phyloP scores from a whole-genome alignment of 108 stramenopile genomes.

The Aureococcus anophagefferens region DNA sequence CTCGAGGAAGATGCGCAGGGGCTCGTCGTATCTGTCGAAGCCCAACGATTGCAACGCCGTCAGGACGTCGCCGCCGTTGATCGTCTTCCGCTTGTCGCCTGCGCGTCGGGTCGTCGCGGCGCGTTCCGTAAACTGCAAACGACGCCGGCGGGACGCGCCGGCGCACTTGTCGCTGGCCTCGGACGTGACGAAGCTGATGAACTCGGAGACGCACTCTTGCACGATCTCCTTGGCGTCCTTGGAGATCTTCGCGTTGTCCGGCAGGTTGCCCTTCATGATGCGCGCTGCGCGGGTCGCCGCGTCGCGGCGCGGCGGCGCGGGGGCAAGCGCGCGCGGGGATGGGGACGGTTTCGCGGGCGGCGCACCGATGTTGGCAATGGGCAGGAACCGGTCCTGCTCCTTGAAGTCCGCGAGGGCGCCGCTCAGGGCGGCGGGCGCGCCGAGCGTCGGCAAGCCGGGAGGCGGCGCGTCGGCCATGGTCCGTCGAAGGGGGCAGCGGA shows the following conservation, averaged over 20 bases:
- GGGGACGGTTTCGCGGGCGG: not conserved
- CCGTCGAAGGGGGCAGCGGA: too few relatives aligned
- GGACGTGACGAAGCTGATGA: conserved; percentile 97
- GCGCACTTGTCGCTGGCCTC: conserved; percentile 30
- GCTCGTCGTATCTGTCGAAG: conserved; percentile 98
- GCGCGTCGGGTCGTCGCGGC: conserved; percentile 60
- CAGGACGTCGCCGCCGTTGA: conserved; percentile 97
- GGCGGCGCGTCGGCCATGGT: too few relatives aligned
- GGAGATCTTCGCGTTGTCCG: conserved; percentile 96
- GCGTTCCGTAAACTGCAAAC: too few relatives aligned
- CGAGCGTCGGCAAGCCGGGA: too few relatives aligned
- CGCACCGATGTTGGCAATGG: conserved; percentile 88
- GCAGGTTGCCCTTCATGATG: conserved; percentile 96
- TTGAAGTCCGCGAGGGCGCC: too few relatives aligned
- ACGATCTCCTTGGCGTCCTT: conserved; percentile 98
- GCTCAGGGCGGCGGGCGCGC: too few relatives aligned
- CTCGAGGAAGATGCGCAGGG: conserved; percentile 86
- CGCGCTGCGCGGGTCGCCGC: conserved; percentile 49
- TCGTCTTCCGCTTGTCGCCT: conserved; percentile 96
- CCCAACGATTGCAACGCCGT: conserved; percentile 99
- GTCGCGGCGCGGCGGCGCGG: too few relatives aligned
- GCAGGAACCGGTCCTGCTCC: conserved; percentile 93
- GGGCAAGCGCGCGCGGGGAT: too few relatives aligned
- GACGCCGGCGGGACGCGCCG: too few relatives aligned
- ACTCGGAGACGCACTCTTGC: conserved; percentile 98